Base-by-base conservation (phyloP, 192 early-diverging fungal genomes). In the Geranomyces variabilis region DNA sequence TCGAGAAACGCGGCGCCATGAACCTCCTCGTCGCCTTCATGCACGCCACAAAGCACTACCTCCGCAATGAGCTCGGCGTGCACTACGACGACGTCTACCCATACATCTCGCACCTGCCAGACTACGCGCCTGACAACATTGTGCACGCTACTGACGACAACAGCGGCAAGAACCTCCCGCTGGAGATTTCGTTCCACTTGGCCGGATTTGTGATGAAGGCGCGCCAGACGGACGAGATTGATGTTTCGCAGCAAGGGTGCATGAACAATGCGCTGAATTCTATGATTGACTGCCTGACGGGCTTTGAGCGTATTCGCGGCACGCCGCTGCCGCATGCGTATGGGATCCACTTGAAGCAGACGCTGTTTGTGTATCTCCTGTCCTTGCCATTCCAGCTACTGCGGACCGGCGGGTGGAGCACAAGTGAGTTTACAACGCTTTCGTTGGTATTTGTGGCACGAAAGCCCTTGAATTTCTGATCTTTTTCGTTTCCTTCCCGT, bases 241-340 rank as follows among this genome's bases (percentile, higher is more conserved):
- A 75, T 58, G 57, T 49, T 33, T 49, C 71, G 29, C 70, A 64
- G 46, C 28, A 48, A 14, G 70, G 70, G 15, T 72, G 59, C 47
- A 72, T 72, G 61, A 72, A 46, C 49, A 51, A 47, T 21, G 19
- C 71, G 29, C 46, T 76, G 58, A 58, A 51, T 19, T 24, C 58
- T 29, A 44, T 76, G 24, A 63, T 76, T 28, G 80, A 80, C 41
- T 64, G 58, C 31, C 26, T 80, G 26, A 48, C 88, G 45, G 74
- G 78, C 7, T 93, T 92, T 69, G 93, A 96, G 81, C 87, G 96
- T 31, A 93, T 97, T 71, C 67, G 90, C 15, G 81, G 82, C 31
- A 92, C 91, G 15, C 96, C 96, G 1, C 91, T 96, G 70, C 96
- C 94, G 12, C 69, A 91, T 46, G 92, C 93, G 5, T 96, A 96